Evolutionary conservation across 768 basidiomycete genomes (phyloP), one percentile per base, ranked within the genome.

Genomic region (Boletellus ananiceps): DNA sequence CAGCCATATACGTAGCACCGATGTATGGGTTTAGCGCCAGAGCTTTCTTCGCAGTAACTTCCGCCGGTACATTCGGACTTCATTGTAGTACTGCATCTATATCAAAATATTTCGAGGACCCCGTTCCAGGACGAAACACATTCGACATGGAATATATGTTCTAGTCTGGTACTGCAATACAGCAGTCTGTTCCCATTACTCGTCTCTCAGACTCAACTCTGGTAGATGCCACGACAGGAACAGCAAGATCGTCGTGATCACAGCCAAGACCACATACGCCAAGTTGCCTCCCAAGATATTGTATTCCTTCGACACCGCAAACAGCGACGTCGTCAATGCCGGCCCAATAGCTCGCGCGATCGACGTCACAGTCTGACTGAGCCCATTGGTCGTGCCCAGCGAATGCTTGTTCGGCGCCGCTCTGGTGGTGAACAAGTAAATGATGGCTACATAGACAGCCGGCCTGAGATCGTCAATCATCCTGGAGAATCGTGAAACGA

Each of bases 361-460:
- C 1, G 76, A 72, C 3, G 70, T 70, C 1, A 69, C 63, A 13
- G 72, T 78, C 40, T 81, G 79, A 5, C 74, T 70, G 16, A 83
- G 65, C 5, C 82, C 82, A 48, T 83, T 81, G 2, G 75, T 77
- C 4, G 80, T 75, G 8, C 82, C 81, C 8, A 84, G 69, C 0
- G 79, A 76, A n/a, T 67, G 69, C 47, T 71, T 75, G 49, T 74
- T 75, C 0, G 82, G 81, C 1, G 81, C 69, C 1, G 78, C 75
- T 29, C 71, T 68, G 4, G 75, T 80, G 48, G 81, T 65, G 46
- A 74, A 80, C 54, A 83, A 72, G 40, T 76, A 78, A 14, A 77
- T 72, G 40, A 74, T 75, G n/a, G 73, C 81, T 54, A 47, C 9
- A 38, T 7, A n/a, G 15, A 7, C 1, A 18, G 25, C 3, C 29